phyloP scores from a whole-genome alignment of 2,329 filamentous ascomycete genomes.

The Claviceps sp. region DNA sequence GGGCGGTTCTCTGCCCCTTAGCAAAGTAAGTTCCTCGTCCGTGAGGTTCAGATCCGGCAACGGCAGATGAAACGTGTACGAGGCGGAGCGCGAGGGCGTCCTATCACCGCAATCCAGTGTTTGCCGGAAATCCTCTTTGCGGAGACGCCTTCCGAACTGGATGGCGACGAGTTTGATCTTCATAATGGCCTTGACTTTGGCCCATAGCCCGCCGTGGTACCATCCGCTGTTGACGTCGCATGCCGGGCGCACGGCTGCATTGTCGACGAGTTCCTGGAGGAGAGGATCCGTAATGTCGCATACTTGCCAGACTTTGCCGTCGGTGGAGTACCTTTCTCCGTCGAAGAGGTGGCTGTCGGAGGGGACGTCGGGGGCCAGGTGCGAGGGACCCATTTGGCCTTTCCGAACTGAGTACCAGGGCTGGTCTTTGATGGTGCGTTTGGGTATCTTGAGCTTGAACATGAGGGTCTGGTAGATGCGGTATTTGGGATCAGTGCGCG shows the following conservation, averaged over 20 bases:
- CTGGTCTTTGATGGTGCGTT: slow-evolving; percentile 30
- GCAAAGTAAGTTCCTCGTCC: slow-evolving; percentile 20
- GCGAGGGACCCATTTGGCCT: slow-evolving; percentile 24
- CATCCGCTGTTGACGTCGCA: slow-evolving; percentile 64
- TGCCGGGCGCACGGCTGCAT: slow-evolving; percentile 41
- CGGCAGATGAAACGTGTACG: slow-evolving; percentile 20
- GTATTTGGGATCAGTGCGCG: slow-evolving; percentile 61
- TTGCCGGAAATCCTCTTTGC: slow-evolving; percentile 21
- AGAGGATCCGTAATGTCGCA: slow-evolving; percentile 82
- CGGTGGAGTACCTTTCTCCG: slow-evolving; percentile 57
- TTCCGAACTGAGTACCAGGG: slow-evolving; percentile 36
- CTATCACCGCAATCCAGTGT: slow-evolving; percentile 22
- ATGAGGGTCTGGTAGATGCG: slow-evolving; percentile 80
- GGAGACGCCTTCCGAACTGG: slow-evolving; percentile 39
- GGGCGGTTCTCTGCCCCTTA: slow-evolving; percentile 21
- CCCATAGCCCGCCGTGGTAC: slow-evolving; percentile 70
- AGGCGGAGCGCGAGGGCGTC: slow-evolving; percentile 19
- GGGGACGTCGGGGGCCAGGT: slow-evolving; percentile 25
- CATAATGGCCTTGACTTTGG: slow-evolving; percentile 78
- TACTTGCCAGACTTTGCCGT: slow-evolving; percentile 88
- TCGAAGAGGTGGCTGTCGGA: slow-evolving; percentile 65
- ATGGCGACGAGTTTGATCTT: slow-evolving; percentile 69
- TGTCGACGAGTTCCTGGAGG: slow-evolving; percentile 51
- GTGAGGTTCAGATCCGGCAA: slow-evolving; percentile 23
- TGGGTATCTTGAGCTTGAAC: slow-evolving; percentile 56